phyloP scores from a whole-genome alignment of 2,329 filamentous ascomycete genomes.

The Neofusicoccum kwambonambiense region DNA sequence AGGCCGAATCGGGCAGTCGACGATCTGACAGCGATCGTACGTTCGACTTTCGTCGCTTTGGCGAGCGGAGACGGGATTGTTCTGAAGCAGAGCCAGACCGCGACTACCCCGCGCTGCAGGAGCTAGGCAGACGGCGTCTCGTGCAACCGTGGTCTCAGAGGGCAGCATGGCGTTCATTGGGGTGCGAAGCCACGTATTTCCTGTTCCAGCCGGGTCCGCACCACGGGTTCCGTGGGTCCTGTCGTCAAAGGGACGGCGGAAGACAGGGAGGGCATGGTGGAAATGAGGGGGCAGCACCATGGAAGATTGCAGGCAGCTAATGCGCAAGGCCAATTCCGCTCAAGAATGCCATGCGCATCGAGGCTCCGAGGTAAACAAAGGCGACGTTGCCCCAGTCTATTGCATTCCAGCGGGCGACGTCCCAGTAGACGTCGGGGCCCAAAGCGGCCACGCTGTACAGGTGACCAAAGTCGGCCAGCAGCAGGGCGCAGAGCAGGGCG shows the following conservation, averaged over 20 bases:
- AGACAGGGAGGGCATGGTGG: not conserved
- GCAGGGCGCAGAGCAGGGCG: constrained; percentile 63
- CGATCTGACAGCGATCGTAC: not conserved
- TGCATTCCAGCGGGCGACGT: constrained; percentile 61
- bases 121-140: not conserved
- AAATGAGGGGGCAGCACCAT: constrained; percentile 9
- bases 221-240: not conserved
- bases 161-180: not conserved
- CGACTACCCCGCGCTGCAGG: not conserved
- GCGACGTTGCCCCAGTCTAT: constrained; percentile 68
- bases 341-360: constrained; percentile 21
- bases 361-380: constrained; percentile 67
- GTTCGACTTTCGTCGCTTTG: not conserved
- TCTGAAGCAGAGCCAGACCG: not conserved
- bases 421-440: constrained; percentile 64
- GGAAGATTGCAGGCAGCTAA: constrained; percentile 11
- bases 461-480: constrained; percentile 76
- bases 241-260: constrained; percentile 3
- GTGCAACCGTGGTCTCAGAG: not conserved
- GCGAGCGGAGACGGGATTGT: not conserved
- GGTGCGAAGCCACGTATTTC: not conserved
- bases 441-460: constrained; percentile 63
- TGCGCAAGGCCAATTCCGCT: constrained; percentile 48
- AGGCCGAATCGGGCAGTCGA: not conserved
- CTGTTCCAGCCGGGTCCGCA: not conserved